A percentile compares a stretch with the other conserved stretches of the same genome.
These are phyloP conservation scores for Hansenula sp. DNA, from an alignment of 1,139 yeast genomes.

Conservation along the genomic window DNA sequence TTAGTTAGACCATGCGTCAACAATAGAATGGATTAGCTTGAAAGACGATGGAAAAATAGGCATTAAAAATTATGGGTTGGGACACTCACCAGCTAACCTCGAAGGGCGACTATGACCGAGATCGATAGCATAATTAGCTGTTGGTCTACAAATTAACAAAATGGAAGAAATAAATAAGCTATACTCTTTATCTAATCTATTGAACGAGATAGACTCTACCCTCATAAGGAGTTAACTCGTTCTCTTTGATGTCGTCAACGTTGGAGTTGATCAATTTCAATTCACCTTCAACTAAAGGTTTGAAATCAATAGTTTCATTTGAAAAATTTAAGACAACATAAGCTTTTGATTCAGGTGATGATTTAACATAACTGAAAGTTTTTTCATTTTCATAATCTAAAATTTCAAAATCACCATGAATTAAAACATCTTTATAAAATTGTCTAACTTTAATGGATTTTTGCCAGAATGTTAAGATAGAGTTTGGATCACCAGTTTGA, in stretches of 20 bases:
- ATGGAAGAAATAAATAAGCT: no score
- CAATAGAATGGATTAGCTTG: no score
- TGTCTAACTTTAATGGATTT: constrained; percentile 41
- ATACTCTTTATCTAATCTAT: no score
- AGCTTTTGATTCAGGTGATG: constrained; percentile 25
- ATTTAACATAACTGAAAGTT: constrained; percentile 38
- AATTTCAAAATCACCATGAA: constrained; percentile 44
- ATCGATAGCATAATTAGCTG: no score
- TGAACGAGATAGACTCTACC: constrained; percentile 30
- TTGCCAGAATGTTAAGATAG: constrained; percentile 44
- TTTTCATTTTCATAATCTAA: constrained; percentile 36
- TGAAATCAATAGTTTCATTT: constrained; percentile 22
- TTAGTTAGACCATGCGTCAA: no score
- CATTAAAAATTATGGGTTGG: no score
- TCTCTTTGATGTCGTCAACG: constrained; percentile 22
- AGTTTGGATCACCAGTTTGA: constrained; percentile 42
- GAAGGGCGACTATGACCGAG: no score
- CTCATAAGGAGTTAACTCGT: constrained; percentile 33
- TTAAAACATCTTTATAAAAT: constrained; percentile 36
- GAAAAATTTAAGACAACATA: constrained; percentile 45
- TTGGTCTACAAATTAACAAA: no score
- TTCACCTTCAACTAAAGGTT: constrained; percentile 29
- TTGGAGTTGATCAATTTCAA: constrained; percentile 26
- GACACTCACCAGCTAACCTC: no score
- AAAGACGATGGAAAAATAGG: no score